Conservation (phyloP, 73 alveolate genomes). For the Paraurostyla sp. region DNA sequence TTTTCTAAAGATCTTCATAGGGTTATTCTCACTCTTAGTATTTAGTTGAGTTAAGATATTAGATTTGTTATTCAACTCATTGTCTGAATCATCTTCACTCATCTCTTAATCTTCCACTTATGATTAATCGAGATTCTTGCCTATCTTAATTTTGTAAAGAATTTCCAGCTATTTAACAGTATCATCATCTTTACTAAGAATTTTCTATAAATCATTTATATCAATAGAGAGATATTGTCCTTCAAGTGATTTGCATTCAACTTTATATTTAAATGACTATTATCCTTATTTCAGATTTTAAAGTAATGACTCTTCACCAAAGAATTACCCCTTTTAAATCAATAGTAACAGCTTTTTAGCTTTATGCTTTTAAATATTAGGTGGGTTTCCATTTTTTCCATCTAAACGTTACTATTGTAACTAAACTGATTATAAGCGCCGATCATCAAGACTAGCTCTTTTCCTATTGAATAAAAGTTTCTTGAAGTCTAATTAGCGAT, state of each 20-base stretch:
- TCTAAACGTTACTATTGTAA: not conserved
- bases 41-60: not conserved
- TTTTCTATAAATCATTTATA: not conserved
- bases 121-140: not conserved
- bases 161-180: not conserved
- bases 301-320: conserved; percentile 29
- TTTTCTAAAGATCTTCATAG: conserved; percentile 1
- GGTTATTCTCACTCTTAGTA: not conserved
- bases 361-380: not conserved
- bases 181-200: not conserved
- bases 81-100: too few species aligned
- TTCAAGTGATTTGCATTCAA: not conserved
- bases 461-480: not conserved
- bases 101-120: not conserved
- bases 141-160: not conserved
- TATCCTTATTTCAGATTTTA: not conserved
- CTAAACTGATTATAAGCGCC: not conserved
- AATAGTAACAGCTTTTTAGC: not conserved
- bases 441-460: conserved; percentile 32
- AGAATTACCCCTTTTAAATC: not conserved
- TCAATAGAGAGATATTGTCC: not conserved
- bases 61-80: too few species aligned
- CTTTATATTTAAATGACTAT: not conserved
- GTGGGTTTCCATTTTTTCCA: not conserved
- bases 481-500: not conserved